Evolutionary conservation across 2,329 filamentous ascomycete genomes (phyloP), one percentile per base, ranked within the genome.

Genomic region (Trichoderma guizhouense): DNA sequence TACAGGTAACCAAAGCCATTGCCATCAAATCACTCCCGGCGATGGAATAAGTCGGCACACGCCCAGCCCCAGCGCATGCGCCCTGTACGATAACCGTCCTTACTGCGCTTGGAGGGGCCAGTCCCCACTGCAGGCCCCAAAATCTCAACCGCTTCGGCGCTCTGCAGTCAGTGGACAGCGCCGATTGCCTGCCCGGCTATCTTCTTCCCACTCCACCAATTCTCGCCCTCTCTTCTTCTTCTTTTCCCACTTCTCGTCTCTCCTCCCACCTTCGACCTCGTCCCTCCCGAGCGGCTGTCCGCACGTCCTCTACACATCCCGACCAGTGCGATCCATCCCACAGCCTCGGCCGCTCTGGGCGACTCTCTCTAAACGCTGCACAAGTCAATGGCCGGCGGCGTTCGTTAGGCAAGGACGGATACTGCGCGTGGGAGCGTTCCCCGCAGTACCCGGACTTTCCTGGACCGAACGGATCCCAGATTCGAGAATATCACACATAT

Each of bases 401-500:
- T 85, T 82, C 83, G 84, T 80, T 89, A 88, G 84, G 78, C 80
- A 82, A 80, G 79, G 81, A 81, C 84, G 84, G 85, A 86, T 85
- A 84, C 86, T 86, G 85, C 86, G 86, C 84, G 85, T 85, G 86
- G 86, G 85, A 86, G 81, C 81, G 78, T 85, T 86, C 84, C 86
- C 86, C 86, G 86, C 86, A 87, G 84, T 84, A 85, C 84, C 84
- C 80, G 84, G 76, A 80, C 76, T 77, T 76, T 64, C 76, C 77
- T 75, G 74, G 69, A 73, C 72, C 73, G 72, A 69, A 75, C 70
- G 73, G 70, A 72, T 62, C 70, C 47, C 68, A 74, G 62, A 73
- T 32, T 55, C 63, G 47, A 53, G 63, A 43, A 68, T 12, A 63
- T 18, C 39, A 57, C 12, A 32, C 18, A 61, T 51, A 47, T 51